Percentiles rank a stretch among this genome's conserved stretches.
These are phyloP conservation scores for Epichloe bromicola DNA, from an alignment of 2,329 filamentous ascomycete species.

Conservation along the genomic window DNA sequence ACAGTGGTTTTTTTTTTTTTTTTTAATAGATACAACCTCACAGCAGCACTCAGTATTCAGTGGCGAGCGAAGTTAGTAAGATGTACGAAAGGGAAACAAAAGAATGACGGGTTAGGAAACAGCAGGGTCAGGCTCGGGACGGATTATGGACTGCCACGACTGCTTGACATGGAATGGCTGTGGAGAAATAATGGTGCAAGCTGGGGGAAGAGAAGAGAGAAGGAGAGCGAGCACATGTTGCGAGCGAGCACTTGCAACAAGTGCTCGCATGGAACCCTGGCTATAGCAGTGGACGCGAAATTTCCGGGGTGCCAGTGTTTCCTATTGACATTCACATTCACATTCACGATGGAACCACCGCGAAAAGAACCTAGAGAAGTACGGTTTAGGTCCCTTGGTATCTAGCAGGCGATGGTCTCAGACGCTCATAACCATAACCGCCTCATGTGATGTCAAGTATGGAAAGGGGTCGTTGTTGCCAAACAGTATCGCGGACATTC, in stretches of 20 bases:
- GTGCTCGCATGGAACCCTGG: background rate
- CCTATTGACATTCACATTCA: background rate
- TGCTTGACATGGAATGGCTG: constrained; percentile 1
- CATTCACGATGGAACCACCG: too few species aligned
- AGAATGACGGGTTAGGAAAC: background rate
- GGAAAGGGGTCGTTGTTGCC: too few species aligned
- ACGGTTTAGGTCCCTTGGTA: too few species aligned
- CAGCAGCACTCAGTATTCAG: background rate
- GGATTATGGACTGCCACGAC: background rate
- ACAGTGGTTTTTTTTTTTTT: too few species aligned
- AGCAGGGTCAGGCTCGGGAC: background rate
- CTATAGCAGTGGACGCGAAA: background rate
- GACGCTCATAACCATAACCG: too few species aligned
- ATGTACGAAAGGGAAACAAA: background rate
- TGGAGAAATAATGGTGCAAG: constrained; percentile 1
- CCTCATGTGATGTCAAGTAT: too few species aligned
- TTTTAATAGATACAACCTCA: too few species aligned
- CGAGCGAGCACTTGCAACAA: background rate
- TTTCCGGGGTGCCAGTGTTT: background rate
- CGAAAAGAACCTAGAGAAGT: too few species aligned
- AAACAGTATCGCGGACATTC: too few species aligned
- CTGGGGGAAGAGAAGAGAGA: background rate
- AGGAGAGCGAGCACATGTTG: background rate
- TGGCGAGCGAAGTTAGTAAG: background rate
- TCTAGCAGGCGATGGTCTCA: too few species aligned